These are phyloP conservation scores for Trichocladium antarcticum DNA, from an alignment of 495 filamentous ascomycete genomes.

Conservation along the genomic window DNA sequence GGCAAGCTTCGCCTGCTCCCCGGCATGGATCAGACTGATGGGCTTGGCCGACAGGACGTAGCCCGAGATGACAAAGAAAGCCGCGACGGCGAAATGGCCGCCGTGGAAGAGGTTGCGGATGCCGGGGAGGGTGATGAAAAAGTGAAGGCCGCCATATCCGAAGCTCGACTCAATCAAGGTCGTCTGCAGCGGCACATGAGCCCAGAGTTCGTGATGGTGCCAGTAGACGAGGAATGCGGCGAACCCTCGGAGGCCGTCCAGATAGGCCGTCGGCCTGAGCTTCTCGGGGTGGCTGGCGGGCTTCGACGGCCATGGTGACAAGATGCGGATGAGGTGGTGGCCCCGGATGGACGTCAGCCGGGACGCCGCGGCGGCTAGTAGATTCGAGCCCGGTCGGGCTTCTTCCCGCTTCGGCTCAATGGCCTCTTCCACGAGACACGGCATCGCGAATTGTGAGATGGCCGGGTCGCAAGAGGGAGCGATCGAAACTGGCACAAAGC, in stretches of 20 bases:
- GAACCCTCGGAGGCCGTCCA: constrained; percentile 39
- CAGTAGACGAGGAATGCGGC: constrained; percentile 40
- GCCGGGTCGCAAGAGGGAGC: neutral
- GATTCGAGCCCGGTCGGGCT: neutral
- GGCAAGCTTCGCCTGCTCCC: constrained; percentile 30
- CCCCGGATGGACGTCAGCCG: constrained; percentile 1
- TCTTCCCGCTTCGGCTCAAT: constrained; percentile 4
- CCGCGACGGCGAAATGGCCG: constrained; percentile 44
- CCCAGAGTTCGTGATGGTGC: constrained; percentile 38
- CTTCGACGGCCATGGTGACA: constrained; percentile 7
- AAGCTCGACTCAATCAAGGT: constrained; percentile 26
- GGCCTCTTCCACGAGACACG: constrained; percentile 1
- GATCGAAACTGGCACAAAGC: neutral
- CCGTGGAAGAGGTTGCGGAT: constrained; percentile 34
- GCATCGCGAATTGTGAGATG: neutral
- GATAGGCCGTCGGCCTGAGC: constrained; percentile 33
- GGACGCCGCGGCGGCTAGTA: neutral
- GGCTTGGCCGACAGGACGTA: constrained; percentile 44
- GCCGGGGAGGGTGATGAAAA: constrained; percentile 32
- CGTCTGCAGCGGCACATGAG: constrained; percentile 18
- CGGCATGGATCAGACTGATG: constrained; percentile 37
- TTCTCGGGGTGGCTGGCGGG: constrained; percentile 9
- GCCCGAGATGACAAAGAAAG: constrained; percentile 41
- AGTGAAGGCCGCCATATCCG: constrained; percentile 25
- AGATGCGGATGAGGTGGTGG: constrained; percentile 3